Evolutionary conservation across 2,329 filamentous ascomycete genomes (phyloP), one percentile per base, ranked within the genome.

Genomic region (Trichoderma cornu-damae): DNA sequence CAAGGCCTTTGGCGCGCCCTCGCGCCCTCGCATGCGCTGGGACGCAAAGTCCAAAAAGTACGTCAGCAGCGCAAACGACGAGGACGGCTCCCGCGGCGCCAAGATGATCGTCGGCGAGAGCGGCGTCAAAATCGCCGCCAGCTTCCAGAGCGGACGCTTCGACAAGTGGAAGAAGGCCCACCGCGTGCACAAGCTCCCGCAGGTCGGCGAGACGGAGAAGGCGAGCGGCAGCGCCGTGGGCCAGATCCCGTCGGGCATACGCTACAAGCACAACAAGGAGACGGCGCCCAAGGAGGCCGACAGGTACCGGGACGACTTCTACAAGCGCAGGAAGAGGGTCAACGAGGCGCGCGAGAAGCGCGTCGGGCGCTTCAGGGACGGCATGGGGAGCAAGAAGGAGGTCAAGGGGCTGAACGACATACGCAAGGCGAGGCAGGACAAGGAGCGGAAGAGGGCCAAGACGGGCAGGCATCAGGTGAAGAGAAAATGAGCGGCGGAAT

Each of bases 11-110:
- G 91, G 85, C 61, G 85, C 89, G 65, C 84, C 90, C 2, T 82
- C 86, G 46, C 87, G 86, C 65, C 75, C 85, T 48, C 83, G 85
- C 63, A 87, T 96, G 85, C 87, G 94, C 63, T 99, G 94, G 94
- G 94, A 99, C 77, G 93, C 95, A 77, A 96, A 96, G 73, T 84
- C 85, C 67, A 95, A 89, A 75, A 97, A 96, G 75, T 99, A 97
- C 75, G 93, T 99, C 34, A 80, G 89, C 11, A 84, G 89, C 34
- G 85, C 85, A 65, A 97, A 99, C 78, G 94, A 99, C 74, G 89
- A 96, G 65, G 95, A 99, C 74, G 94, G 94, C 37, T 95, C 78
- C 65, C 87, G 86, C 68, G 81, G 82, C 47, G 71, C 75, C 59
- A 82, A 81, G 68, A 86, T 96, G 76, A 87, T 96, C 57, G 82